phyloP scores from a whole-genome alignment of 2,329 filamentous ascomycete species.

The Fusarium guadeloupense region DNA sequence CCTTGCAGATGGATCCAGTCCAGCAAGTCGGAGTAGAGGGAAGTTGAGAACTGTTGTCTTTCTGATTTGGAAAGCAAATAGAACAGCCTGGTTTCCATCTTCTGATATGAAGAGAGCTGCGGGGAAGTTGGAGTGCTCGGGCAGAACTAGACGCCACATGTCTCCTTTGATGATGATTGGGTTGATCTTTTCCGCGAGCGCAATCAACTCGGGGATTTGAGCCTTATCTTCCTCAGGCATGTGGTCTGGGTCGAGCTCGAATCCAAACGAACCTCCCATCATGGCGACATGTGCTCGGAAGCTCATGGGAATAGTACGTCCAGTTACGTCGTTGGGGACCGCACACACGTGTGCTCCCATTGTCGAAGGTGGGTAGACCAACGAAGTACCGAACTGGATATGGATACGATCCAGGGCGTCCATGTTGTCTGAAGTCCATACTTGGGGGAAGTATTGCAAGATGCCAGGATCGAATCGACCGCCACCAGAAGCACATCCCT shows the following conservation, averaged over 20 bases:
- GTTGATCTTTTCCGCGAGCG: slow-evolving; percentile 64
- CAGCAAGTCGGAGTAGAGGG: slow-evolving; percentile 64
- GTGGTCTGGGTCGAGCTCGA: slow-evolving; percentile 67
- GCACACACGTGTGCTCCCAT: slow-evolving; percentile 74
- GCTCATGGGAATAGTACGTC: slow-evolving; percentile 62
- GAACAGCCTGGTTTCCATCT: slow-evolving; percentile 58
- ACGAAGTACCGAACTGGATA: slow-evolving; percentile 71
- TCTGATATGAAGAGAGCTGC: slow-evolving; percentile 67
- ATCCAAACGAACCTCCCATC: slow-evolving; percentile 74
- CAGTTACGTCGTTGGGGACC: slow-evolving; percentile 66
- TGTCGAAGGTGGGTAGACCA: slow-evolving; percentile 68
- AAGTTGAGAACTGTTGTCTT: slow-evolving; percentile 60
- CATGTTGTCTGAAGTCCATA: slow-evolving; percentile 73
- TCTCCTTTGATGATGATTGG: slow-evolving; percentile 67
- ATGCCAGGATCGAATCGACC: slow-evolving; percentile 71
- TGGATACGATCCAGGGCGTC: slow-evolving; percentile 68
- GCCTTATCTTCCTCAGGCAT: slow-evolving; percentile 61
- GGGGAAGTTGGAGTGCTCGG: slow-evolving; percentile 69
- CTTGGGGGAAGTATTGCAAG: slow-evolving; percentile 71
- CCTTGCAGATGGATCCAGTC: slow-evolving; percentile 61
- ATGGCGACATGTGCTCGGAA: slow-evolving; percentile 74
- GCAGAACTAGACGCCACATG: slow-evolving; percentile 67
- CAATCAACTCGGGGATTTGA: slow-evolving; percentile 63
- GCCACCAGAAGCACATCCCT: slow-evolving; percentile 72
- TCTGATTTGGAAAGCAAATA: slow-evolving; percentile 69